Base-by-base conservation (phyloP, 192 early-diverging fungal species). In the Coemansia nantahalensis region DNA sequence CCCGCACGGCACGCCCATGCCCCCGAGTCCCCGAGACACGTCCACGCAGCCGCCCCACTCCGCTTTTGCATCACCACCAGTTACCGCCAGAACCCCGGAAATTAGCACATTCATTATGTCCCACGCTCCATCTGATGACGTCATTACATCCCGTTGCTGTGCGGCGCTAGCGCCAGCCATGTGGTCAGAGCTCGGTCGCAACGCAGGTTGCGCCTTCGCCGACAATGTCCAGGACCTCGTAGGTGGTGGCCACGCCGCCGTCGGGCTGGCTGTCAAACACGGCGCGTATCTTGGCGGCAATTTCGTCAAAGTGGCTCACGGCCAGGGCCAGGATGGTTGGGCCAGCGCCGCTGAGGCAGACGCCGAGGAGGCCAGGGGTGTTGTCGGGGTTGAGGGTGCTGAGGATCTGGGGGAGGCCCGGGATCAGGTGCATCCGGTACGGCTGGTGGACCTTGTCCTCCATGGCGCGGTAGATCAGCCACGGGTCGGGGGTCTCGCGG, bases 391-490 rank as follows among this genome's bases (percentile, higher is more conserved):
- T 86, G 24, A 88, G 83, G 15, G 85, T 75, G 12, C 78, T 51
- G 21, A 99, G 72, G 67, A 97, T 89, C 58, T 94, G 82, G 22
- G 90, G 76, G 42, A 99, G 79, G 19, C 97, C 97, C 9, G 97
- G 97, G 33, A 99, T 87, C 65, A 99, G 78, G 62, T 91, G 84
- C 58, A 86, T 88, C 31, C 97, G 80, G 74, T 99, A 96, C 7
- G 87, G 87, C 73, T 99, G 97, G 67, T 99, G 97, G n/a, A 98
- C 73, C 60, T 84, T 82, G 78, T 99, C 97, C 52, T 85, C 84
- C 95, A 99, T 98, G 7, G 94, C 90, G 47, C 90, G 86, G 61
- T 79, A 85, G 57, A 99, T 87, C 28, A 93, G 54, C 59, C 83
- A 80, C 4, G 92, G 79, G 58, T 89, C 80, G 24, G 85, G 87